Conservation (phyloP, 2,329 filamentous ascomycete species). For the Talaromyces rugulosus region DNA sequence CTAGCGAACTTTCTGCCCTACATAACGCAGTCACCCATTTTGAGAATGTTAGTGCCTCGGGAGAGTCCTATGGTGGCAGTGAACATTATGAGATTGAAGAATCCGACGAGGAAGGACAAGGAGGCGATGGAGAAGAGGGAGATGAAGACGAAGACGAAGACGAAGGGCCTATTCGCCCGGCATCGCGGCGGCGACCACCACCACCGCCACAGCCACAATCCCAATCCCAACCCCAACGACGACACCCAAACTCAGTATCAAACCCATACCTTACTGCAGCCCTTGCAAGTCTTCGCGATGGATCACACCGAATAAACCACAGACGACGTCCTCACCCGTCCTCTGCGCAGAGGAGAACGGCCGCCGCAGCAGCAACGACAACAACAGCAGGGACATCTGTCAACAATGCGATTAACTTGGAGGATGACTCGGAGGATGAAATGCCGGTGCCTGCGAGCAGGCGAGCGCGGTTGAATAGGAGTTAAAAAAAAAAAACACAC, state of each 20-base stretch:
- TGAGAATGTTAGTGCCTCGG: neutral
- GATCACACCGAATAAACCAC: neutral
- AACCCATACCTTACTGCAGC: neutral
- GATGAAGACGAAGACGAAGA: conserved; percentile 15
- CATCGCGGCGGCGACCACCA: conserved; percentile 2
- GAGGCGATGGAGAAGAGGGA: neutral
- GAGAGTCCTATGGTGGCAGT: conserved; percentile 6
- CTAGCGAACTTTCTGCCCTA: neutral
- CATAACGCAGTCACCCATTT: neutral
- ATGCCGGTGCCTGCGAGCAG: conserved; percentile 14
- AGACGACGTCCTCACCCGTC: neutral
- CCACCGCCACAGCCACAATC: conserved; percentile 1
- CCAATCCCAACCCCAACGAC: conserved; percentile 8
- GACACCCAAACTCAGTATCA: neutral
- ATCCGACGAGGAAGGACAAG: neutral
- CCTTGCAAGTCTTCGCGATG: neutral
- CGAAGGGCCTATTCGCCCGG: conserved; percentile 13
- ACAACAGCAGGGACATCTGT: conserved; percentile 17
- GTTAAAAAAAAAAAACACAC: neutral
- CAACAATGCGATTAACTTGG: conserved; percentile 21
- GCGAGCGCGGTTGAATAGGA: conserved; percentile 18
- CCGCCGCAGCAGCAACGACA: neutral
- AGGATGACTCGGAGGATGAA: conserved; percentile 27
- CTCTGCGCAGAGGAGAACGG: neutral
- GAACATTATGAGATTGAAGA: neutral